phyloP scores from a whole-genome alignment of 73 alveolate species.

The Paramecium pentaurelia region DNA sequence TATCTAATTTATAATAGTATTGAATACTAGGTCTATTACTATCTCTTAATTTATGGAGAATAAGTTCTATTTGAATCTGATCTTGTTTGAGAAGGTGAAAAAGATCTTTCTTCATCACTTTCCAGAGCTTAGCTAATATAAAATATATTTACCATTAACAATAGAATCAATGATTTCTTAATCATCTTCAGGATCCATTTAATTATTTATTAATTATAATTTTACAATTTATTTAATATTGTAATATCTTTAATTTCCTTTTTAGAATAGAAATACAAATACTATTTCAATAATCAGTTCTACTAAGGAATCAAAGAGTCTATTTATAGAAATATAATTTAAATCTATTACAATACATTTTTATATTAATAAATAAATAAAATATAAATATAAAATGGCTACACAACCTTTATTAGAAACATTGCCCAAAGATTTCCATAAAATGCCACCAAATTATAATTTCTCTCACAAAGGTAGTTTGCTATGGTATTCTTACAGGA shows the following conservation, averaged over 20 bases:
- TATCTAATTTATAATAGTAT: neutral
- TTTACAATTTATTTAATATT: neutral
- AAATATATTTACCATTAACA: neutral
- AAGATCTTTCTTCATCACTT: neutral
- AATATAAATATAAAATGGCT: neutral
- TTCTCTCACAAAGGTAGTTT: slow-evolving; percentile 47
- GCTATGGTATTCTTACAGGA: neutral
- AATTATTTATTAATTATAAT: neutral
- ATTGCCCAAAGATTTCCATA: slow-evolving; percentile 43
- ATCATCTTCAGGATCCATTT: slow-evolving; percentile 8
- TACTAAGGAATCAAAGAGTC: neutral
- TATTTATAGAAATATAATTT: neutral
- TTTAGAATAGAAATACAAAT: neutral
- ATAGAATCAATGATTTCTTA: neutral
- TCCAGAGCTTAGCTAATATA: neutral
- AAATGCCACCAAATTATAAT: slow-evolving; percentile 57
- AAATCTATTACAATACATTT: neutral
- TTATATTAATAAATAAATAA: neutral
- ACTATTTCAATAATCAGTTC: neutral
- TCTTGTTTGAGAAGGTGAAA: neutral
- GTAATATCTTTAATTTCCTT: neutral
- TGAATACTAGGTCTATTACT: neutral
- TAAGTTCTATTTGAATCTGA: neutral
- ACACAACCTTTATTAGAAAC: neutral
- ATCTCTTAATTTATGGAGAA: neutral